Base-by-base conservation (phyloP, 495 filamentous ascomycete species). In the Hypoxylon subgilvum region DNA sequence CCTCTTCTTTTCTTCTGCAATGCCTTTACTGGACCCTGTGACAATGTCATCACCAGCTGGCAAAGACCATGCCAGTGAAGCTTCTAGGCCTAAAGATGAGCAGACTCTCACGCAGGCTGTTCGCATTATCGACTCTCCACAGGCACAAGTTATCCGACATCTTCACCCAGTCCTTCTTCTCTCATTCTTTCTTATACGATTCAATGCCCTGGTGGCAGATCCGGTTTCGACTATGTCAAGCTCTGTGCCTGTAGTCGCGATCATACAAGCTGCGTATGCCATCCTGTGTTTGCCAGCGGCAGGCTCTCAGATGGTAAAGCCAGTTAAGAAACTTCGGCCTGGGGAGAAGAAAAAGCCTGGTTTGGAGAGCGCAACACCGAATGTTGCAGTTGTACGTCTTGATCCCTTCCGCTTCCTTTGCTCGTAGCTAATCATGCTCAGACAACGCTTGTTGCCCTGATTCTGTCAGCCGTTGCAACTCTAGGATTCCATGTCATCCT, bases 261-360 rank as follows among this genome's bases (percentile, higher is more conserved):
- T 79, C 1, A 63, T 91, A 1, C 93, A 97, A 69, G 69, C 83
- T 9, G 70, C 63, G 3, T 96, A 91, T 69, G 84, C 78, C 32
- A 68, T 90, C 13, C 53, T 87, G 17, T 96, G 92, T 72, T 79
- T 96, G 9, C 90, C 90, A 2, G 81, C 82, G 13, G 85, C 79
- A 0, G 86, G 84, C 10, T 72, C 79, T 18, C 52, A 66, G 8
- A 56, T 53, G 41, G 69, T 52, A 14, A 72, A 65, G 61, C 58
- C 61, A 51, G 63, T 49, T 14, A 66, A 45, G 46, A 76, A 73
- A 52, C 49, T 55, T 28, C 73, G 70, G 57, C 71, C 72, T n/a
- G 78, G 73, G 36, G 67, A 74, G 70, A 74, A 71, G 56, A 76
- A 66, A 68, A 82, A 71, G 72, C 64, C 71, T 69, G 68, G 58